Conservation (phyloP, 192 early-diverging fungal species). For the Coemansia sp. region DNA sequence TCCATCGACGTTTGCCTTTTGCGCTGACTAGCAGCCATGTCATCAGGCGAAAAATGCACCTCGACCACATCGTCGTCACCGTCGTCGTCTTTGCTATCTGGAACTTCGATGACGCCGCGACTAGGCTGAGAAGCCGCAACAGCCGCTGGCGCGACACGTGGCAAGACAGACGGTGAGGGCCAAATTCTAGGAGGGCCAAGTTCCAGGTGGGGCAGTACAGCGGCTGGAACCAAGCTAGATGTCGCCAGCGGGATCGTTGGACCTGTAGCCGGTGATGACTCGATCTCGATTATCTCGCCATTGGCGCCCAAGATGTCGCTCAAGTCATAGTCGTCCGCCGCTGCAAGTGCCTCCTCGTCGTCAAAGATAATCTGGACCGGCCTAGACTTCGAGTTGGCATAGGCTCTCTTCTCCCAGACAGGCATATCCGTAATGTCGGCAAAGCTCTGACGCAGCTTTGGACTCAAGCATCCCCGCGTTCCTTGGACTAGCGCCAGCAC, state of each 20-base stretch:
- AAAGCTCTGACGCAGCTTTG: slow-evolving; percentile 22
- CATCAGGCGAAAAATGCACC: slow-evolving; percentile 19
- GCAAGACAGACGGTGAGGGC: not conserved
- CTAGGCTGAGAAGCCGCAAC: not conserved
- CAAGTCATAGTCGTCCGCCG: slow-evolving; percentile 27
- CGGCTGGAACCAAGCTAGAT: not conserved
- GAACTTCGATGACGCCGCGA: not conserved
- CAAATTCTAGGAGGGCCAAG: not conserved
- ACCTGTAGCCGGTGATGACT: not conserved
- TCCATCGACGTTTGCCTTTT: slow-evolving; percentile 40
- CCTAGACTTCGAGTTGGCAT: slow-evolving; percentile 23
- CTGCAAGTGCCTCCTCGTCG: slow-evolving; percentile 40
- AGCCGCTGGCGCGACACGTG: not conserved
- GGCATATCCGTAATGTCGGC: slow-evolving; percentile 15
- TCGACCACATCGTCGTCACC: slow-evolving; percentile 8
- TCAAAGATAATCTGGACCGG: slow-evolving; percentile 46
- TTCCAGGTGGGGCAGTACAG: not conserved
- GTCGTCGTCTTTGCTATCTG: not conserved
- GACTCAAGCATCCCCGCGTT: slow-evolving; percentile 9
- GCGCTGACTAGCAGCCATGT: not conserved
- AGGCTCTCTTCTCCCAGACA: slow-evolving; percentile 30
- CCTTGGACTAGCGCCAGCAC: slow-evolving; percentile 27
- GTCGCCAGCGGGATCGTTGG: not conserved
- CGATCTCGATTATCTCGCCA: slow-evolving; percentile 4
- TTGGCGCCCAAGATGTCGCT: slow-evolving; percentile 25